A percentile compares a stretch with the other conserved stretches of the same genome.
These are phyloP conservation scores for Lasiosphaeria ovina DNA, from an alignment of 495 filamentous ascomycete species.

Conservation along the genomic window DNA sequence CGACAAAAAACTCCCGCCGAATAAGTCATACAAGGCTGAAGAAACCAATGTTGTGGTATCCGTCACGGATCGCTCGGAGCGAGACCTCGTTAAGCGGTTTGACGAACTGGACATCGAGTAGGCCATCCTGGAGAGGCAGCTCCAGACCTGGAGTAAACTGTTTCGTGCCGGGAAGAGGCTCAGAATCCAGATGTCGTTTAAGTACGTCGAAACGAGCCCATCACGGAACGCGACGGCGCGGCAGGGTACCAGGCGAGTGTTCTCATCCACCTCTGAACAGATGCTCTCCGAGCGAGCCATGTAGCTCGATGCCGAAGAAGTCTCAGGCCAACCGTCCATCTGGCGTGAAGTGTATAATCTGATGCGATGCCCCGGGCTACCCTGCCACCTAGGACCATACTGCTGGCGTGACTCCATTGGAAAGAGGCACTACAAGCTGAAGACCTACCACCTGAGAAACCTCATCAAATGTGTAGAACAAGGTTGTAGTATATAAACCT, in stretches of 20 bases:
- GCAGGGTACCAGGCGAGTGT: constrained; percentile 10
- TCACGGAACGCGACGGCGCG: neutral
- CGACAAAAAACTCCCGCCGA: constrained; percentile 14
- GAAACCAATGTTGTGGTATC: too few relatives aligned
- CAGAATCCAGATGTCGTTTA: constrained; percentile 29
- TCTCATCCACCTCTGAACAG: constrained; percentile 9
- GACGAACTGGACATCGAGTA: constrained; percentile 22
- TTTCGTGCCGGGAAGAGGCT: constrained; percentile 23
- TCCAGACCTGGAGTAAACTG: constrained; percentile 19
- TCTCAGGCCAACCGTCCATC: constrained; percentile 21
- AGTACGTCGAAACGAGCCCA: constrained; percentile 13
- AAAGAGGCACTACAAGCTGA: constrained; percentile 36
- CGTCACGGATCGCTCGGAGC: constrained; percentile 19
- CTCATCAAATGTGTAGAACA: constrained; percentile 27
- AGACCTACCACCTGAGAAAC: constrained; percentile 24
- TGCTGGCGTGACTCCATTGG: constrained; percentile 34
- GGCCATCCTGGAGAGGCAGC: constrained; percentile 15
- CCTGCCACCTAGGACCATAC: constrained; percentile 29
- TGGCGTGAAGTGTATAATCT: constrained; percentile 34
- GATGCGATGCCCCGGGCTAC: constrained; percentile 27
- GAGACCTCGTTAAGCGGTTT: constrained; percentile 21
- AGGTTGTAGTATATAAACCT: constrained; percentile 21
- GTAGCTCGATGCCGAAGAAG: constrained; percentile 26
- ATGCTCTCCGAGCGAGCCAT: constrained; percentile 24
- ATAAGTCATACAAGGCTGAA: constrained; percentile 20